These are phyloP conservation scores for Neurospora sp. DNA, from an alignment of 495 filamentous ascomycete genomes.

Conservation along the genomic window DNA sequence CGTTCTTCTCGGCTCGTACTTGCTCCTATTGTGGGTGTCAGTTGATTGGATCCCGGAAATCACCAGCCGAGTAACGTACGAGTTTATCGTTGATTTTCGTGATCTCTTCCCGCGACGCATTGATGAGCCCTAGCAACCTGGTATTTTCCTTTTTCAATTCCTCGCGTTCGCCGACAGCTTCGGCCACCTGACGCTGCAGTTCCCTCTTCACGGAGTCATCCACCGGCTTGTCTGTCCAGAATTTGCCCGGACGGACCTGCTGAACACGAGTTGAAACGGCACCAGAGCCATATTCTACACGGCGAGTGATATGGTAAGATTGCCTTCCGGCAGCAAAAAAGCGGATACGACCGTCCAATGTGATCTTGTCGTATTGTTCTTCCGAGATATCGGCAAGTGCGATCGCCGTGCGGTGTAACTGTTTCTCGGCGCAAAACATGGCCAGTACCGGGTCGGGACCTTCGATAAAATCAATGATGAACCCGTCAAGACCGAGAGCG, in stretches of 20 bases:
- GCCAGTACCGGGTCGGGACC: constrained; percentile 79
- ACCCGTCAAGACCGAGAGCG: constrained; percentile 63
- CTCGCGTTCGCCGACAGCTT: constrained; percentile 20
- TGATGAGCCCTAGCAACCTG: neutral
- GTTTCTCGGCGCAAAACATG: constrained; percentile 66
- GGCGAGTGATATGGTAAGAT: constrained; percentile 47
- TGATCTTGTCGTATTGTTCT: constrained; percentile 50
- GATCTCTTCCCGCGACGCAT: constrained; percentile 1
- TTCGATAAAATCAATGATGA: constrained; percentile 62
- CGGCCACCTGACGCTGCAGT: constrained; percentile 26
- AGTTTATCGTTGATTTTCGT: constrained; percentile 12
- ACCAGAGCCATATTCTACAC: constrained; percentile 62
- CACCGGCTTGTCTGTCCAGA: constrained; percentile 72
- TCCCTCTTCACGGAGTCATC: constrained; percentile 49
- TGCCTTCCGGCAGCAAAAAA: constrained; percentile 56
- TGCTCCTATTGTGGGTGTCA: constrained; percentile 23
- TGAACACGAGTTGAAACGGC: constrained; percentile 56
- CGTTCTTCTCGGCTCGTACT: constrained; percentile 27
- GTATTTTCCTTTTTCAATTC: constrained; percentile 22
- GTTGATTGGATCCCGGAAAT: neutral
- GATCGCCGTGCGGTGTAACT: constrained; percentile 57
- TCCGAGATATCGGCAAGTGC: constrained; percentile 50
- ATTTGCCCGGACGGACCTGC: constrained; percentile 41
- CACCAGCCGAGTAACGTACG: constrained; percentile 15
- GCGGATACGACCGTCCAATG: constrained; percentile 33